phyloP scores from a whole-genome alignment of 208 protist species.

The Crithidia mellificae region DNA sequence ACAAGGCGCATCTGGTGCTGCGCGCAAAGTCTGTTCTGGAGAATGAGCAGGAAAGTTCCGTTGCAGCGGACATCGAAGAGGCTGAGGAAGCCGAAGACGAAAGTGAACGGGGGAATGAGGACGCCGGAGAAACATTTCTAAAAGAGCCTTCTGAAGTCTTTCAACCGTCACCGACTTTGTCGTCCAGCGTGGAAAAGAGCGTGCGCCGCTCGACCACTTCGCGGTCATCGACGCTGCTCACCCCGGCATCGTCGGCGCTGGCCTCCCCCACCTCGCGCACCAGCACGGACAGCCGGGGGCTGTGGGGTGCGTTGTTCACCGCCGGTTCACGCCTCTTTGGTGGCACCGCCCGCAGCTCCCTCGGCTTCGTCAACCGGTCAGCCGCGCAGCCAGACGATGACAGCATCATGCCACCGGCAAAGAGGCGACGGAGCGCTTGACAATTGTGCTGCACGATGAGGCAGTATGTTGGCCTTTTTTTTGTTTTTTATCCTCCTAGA shows the following conservation, averaged over 20 bases:
- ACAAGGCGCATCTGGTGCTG: conserved; percentile 52
- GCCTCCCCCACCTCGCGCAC: conserved; percentile 13
- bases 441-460: no score
- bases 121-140: no score
- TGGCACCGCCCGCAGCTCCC: conserved; percentile 16
- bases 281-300: conserved; percentile 23
- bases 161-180: background rate
- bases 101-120: background rate
- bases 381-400: background rate
- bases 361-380: background rate
- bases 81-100: background rate
- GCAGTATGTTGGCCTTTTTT: no score
- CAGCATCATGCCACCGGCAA: conserved; percentile 11
- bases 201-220: conserved; percentile 9
- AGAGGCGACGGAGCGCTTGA: conserved; percentile 44
- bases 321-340: conserved; percentile 45
- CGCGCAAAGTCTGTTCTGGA: conserved; percentile 32
- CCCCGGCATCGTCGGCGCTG: conserved; percentile 2
- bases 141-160: background rate
- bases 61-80: no score
- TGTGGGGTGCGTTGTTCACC: conserved; percentile 52
- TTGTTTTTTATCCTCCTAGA: no score
- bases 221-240: background rate
- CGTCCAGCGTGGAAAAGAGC: background rate
- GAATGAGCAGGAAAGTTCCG: conserved; percentile 1